These are phyloP conservation scores for Blastobotrys persicus DNA, from an alignment of 1,139 yeast species.

Conservation along the genomic window DNA sequence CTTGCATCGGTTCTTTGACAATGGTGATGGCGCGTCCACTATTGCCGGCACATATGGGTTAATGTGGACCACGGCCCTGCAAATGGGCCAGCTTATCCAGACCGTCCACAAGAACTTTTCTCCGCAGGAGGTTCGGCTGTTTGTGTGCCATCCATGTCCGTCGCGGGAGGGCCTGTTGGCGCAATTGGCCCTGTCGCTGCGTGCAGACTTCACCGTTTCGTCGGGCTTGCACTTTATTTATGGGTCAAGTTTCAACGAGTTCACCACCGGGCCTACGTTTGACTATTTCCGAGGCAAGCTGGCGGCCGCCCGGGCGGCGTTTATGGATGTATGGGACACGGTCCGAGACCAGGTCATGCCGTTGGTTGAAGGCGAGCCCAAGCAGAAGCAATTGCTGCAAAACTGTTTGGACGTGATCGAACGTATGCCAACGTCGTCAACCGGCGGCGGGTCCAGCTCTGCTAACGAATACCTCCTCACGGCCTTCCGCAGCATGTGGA, in stretches of 20 bases:
- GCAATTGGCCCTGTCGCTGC: slow-evolving; percentile 63
- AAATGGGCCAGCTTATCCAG: slow-evolving; percentile 61
- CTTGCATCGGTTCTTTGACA: slow-evolving; percentile 66
- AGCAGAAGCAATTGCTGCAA: slow-evolving; percentile 44
- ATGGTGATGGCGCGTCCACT: slow-evolving; percentile 48
- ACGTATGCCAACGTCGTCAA: slow-evolving; percentile 55
- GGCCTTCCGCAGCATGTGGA: slow-evolving; percentile 74
- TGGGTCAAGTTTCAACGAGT: slow-evolving; percentile 69
- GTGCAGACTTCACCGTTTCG: slow-evolving; percentile 70
- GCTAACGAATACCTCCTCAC: slow-evolving; percentile 52
- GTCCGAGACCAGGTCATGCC: slow-evolving; percentile 52
- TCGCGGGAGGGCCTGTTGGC: slow-evolving; percentile 64
- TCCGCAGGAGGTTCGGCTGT: slow-evolving; percentile 52
- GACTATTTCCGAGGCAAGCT: slow-evolving; percentile 53
- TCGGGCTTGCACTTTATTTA: slow-evolving; percentile 72
- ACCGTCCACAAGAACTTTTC: slow-evolving; percentile 45
- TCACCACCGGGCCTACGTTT: slow-evolving; percentile 60
- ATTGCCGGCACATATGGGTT: slow-evolving; percentile 72
- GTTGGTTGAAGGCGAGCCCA: slow-evolving; percentile 37
- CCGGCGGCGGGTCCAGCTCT: slow-evolving; percentile 33
- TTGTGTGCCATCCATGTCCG: slow-evolving; percentile 67
- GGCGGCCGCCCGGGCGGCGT: slow-evolving; percentile 58
- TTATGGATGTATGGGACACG: slow-evolving; percentile 63
- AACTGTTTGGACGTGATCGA: slow-evolving; percentile 61
- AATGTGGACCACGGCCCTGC: slow-evolving; percentile 70